These are phyloP conservation scores for Kodamaea hsintzibuensis DNA, from an alignment of 805 yeast genomes.

Conservation along the genomic window DNA sequence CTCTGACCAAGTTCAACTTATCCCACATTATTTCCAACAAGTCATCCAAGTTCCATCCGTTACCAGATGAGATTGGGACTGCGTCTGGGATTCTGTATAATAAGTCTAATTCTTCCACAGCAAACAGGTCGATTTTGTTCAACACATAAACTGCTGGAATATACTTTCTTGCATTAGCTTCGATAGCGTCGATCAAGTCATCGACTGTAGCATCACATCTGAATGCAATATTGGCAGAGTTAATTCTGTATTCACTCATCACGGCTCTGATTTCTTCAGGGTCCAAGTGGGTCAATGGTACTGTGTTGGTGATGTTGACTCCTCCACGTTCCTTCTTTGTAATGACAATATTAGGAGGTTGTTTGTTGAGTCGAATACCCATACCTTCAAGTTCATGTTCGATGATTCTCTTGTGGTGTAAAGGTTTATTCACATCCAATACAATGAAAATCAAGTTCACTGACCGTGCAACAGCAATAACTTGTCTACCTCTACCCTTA, in stretches of 20 bases:
- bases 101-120: constrained; percentile 89
- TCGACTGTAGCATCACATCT: constrained; percentile 98
- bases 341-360: constrained; percentile 89
- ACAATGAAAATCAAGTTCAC: constrained; percentile 92
- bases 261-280: constrained; percentile 94
- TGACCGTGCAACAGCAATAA: constrained; percentile 98
- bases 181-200: constrained; percentile 91
- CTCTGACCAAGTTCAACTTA: constrained; percentile 84
- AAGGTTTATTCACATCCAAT: constrained; percentile 92
- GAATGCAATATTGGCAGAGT: constrained; percentile 94
- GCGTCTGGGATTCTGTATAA: constrained; percentile 94
- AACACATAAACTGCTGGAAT: constrained; percentile 94
- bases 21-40: constrained; percentile 95
- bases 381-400: constrained; percentile 97
- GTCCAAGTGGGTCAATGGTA: constrained; percentile 87
- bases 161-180: constrained; percentile 85
- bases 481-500: constrained; percentile 92
- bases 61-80: constrained; percentile 93
- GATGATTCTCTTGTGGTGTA: constrained; percentile 89
- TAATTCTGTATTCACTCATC: constrained; percentile 91
- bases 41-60: constrained; percentile 97
- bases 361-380: constrained; percentile 90
- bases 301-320: constrained; percentile 88
- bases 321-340: constrained; percentile 97
- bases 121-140: constrained; percentile 93